Evolutionary conservation across 2,329 filamentous ascomycete species (phyloP).

Genomic region (Fusarium mexicanum): DNA sequence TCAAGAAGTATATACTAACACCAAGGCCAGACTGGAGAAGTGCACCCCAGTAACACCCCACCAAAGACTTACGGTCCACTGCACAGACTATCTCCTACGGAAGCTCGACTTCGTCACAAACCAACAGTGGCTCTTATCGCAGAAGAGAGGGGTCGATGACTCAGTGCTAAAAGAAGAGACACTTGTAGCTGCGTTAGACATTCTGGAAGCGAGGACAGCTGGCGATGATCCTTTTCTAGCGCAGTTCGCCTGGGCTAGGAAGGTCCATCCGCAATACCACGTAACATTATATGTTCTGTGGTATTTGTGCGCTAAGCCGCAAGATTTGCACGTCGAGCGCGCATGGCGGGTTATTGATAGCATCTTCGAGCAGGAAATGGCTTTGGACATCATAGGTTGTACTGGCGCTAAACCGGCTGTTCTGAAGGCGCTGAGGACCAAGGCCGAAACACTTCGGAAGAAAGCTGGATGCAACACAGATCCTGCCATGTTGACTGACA

Average conservation of each 20-base stretch:
- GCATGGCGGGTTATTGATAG: not conserved
- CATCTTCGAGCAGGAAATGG: not conserved
- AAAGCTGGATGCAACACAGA: rapidly evolving
- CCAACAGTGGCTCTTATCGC: not conserved
- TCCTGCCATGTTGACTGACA: rapidly evolving
- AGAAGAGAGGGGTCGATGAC: not conserved
- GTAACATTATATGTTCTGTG: not conserved
- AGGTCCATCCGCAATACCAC: not conserved
- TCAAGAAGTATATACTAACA: not conserved
- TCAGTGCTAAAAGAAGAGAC: not conserved
- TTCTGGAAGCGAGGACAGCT: not conserved
- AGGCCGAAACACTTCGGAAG: not conserved
- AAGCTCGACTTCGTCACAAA: not conserved
- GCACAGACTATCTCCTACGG: not conserved
- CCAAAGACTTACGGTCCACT: not conserved
- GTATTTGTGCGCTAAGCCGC: not conserved
- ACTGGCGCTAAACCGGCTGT: not conserved
- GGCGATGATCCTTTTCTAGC: not conserved
- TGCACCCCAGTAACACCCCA: not conserved
- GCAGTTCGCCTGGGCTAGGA: not conserved
- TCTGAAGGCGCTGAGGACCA: not conserved
- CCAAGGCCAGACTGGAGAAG: not conserved
- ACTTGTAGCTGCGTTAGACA: not conserved
- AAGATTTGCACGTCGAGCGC: not conserved
- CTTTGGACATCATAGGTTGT: not conserved